Evolutionary conservation across 192 early-diverging fungal species (phyloP), one percentile per base, ranked within the genome.

Genomic region (Backusella parvicylindrica): DNA sequence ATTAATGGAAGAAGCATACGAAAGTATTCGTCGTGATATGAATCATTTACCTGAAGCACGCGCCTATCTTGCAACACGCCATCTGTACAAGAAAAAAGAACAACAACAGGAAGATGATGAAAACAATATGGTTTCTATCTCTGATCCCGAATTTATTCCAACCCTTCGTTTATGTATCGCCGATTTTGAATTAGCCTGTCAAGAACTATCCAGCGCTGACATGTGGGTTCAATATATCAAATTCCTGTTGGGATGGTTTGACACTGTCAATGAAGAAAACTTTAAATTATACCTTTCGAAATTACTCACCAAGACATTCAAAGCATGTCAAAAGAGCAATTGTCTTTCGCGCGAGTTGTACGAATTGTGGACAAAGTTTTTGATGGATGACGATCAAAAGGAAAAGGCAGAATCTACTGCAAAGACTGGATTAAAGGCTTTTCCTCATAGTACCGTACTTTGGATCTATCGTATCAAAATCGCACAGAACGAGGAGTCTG

Each of bases 171-270:
- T 40, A 64, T 83, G 84, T 6, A 86, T 93, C 2, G 81, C 78
- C 4, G 88, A 80, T 36, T 94, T 89, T 69, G 82, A 90, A 28
- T 70, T 37, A 47, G 77, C 71, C 33, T 68, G 80, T 23, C 68
- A 82, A 64, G 82, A 82, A 32, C 33, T 84, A 26, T 70, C 84
- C 16, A 68, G 77, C 7, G 73, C 83, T 3, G 84, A 71, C 26
- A 89, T 92, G 87, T 92, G 90, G 89, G 79, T 82, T 60, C 60
- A 81, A 70, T 95, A 92, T 80, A 79, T 86, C 15, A 70, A 77
- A 7, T 95, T 95, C 75, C 79, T 95, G 75, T 68, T 37, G 6
- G 75, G 82, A 28, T 87, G 89, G 81, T 74, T 77, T 8, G 23
- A 64, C 2, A 75, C 73, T 0, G 82, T 84, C 3, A 67, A 83